Evolutionary conservation across 1,284 basidiomycete genomes (phyloP).

Genomic region (Dichomitus squalens): DNA sequence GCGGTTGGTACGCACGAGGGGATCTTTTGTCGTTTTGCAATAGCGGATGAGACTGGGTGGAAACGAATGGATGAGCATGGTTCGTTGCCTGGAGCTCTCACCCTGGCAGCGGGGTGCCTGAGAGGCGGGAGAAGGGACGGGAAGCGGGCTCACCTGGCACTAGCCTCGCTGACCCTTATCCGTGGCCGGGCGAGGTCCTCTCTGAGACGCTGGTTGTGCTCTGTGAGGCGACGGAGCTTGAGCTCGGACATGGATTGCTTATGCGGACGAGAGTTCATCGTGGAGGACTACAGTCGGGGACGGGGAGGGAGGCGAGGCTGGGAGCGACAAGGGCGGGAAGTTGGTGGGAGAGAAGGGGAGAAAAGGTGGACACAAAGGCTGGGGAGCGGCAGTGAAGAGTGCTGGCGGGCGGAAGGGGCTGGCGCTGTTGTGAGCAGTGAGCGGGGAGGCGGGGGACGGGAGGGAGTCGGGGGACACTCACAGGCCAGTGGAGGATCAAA

Average conservation of each 20-base stretch:
- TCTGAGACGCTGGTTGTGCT: constrained; percentile 90
- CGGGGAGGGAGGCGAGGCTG: constrained; percentile 4
- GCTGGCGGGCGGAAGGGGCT: constrained; percentile 17
- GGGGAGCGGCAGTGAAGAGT: neutral
- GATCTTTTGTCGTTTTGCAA: constrained; percentile 33
- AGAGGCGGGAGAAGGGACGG: neutral
- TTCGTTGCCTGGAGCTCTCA: neutral
- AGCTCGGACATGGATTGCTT: constrained; percentile 95
- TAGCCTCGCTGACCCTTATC: constrained; percentile 90
- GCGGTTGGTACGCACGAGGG: constrained; percentile 42
- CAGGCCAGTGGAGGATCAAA: constrained; percentile 22
- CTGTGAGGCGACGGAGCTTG: constrained; percentile 89
- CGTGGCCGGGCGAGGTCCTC: constrained; percentile 90
- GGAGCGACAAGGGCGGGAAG: constrained; percentile 9
- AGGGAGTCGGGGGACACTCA: constrained; percentile 11
- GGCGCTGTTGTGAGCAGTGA: constrained; percentile 10
- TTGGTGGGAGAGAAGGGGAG: neutral
- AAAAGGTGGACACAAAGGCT: constrained; percentile 4
- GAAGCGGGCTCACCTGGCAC: constrained; percentile 67
- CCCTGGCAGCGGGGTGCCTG: neutral
- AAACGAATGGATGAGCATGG: neutral
- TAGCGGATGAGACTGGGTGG: constrained; percentile 80
- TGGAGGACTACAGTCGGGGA: constrained; percentile 14
- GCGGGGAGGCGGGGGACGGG: neutral
- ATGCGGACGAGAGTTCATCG: constrained; percentile 63